Conservation (phyloP, 1,284 basidiomycete species). For the Kalmanozyma brasiliensis region DNA sequence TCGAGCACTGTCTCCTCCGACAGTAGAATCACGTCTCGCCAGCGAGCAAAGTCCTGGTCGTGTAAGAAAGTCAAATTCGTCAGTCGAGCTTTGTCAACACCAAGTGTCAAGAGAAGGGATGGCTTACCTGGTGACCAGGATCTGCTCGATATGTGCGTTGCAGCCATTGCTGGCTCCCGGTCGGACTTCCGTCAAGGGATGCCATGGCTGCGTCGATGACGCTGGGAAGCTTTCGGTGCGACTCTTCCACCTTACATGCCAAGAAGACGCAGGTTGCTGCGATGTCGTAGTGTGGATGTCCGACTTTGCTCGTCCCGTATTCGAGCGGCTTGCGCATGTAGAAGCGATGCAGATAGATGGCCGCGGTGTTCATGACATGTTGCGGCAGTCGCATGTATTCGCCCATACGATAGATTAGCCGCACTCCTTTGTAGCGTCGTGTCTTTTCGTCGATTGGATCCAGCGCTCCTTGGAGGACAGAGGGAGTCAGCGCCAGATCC, state of each 20-base stretch:
- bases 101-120: neutral
- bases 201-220: constrained; percentile 81
- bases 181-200: constrained; percentile 73
- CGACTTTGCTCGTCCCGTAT: constrained; percentile 75
- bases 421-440: constrained; percentile 56
- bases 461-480: constrained; percentile 39
- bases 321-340: constrained; percentile 83
- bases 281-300: constrained; percentile 72
- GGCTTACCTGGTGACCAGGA: constrained; percentile 31
- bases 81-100: neutral
- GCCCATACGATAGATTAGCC: constrained; percentile 59
- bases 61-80: neutral
- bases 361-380: constrained; percentile 71
- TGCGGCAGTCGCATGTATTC: constrained; percentile 59
- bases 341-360: constrained; percentile 91
- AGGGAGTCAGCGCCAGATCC: constrained; percentile 49
- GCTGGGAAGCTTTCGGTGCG: constrained; percentile 83
- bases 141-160: constrained; percentile 54
- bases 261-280: constrained; percentile 90
- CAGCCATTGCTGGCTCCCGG: constrained; percentile 61
- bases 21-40: constrained; percentile 77
- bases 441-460: constrained; percentile 50
- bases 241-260: constrained; percentile 90
- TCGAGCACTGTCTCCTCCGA: constrained; percentile 86
- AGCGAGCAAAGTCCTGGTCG: constrained; percentile 70